phyloP scores from a whole-genome alignment of 2,329 filamentous ascomycete species.

The Phyllosticta paracitricarpa region DNA sequence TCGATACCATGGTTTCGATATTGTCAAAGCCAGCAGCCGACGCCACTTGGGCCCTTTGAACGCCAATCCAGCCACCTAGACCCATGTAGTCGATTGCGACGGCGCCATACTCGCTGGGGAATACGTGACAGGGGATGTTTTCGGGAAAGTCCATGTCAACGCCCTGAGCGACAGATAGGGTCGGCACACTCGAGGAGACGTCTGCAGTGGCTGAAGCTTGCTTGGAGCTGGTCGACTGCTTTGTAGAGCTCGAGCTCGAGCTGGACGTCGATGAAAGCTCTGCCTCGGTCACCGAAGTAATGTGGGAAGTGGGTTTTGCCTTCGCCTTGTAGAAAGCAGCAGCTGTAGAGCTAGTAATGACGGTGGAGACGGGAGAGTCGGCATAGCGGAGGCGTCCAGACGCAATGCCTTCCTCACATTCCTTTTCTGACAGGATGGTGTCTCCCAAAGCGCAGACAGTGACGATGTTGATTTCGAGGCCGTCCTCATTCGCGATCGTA shows the following conservation, averaged over 20 bases:
- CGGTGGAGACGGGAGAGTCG: conserved; percentile 3
- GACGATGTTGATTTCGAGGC: conserved; percentile 51
- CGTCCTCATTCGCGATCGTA: conserved; percentile 22
- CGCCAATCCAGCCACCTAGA: conserved; percentile 66
- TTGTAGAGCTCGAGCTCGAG: conserved; percentile 17
- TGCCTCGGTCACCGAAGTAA: conserved; percentile 14
- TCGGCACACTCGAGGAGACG: conserved; percentile 14
- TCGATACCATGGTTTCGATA: conserved; percentile 58
- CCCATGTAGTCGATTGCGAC: conserved; percentile 58
- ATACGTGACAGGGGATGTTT: conserved; percentile 56
- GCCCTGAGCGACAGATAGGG: conserved; percentile 32
- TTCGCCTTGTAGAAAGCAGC: conserved; percentile 11
- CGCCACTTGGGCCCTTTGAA: conserved; percentile 47
- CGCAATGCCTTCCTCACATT: conserved; percentile 62
- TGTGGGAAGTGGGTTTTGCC: conserved; percentile 7
- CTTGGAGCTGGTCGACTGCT: conserved; percentile 1
- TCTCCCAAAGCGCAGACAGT: conserved; percentile 65
- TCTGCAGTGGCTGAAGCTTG: conserved; percentile 12
- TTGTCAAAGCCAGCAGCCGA: conserved; percentile 32
- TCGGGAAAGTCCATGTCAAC: conserved; percentile 64
- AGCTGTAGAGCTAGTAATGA: conserved; percentile 37
- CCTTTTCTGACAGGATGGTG: conserved; percentile 46
- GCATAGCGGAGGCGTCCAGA: conserved; percentile 54
- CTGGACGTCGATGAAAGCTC: conserved; percentile 27
- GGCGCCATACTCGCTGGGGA: conserved; percentile 76